phyloP scores from a whole-genome alignment of 2,329 filamentous ascomycete species.

The Cladosporium oxysporum region DNA sequence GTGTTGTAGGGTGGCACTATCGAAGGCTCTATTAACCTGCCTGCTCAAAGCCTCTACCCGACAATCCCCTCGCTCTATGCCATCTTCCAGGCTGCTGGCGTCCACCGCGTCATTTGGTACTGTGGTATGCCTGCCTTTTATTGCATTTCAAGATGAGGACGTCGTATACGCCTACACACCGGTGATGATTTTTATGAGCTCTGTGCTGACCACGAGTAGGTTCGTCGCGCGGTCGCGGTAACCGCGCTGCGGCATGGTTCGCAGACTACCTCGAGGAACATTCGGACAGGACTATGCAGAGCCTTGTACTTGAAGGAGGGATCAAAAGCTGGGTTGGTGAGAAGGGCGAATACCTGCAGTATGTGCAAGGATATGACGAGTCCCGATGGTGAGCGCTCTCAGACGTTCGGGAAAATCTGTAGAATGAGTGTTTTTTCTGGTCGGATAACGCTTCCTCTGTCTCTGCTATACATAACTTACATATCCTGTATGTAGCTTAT shows the following conservation, averaged over 20 bases:
- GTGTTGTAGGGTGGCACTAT: slow-evolving; percentile 60
- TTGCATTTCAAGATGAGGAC: too few species aligned
- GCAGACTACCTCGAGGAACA: slow-evolving; percentile 52
- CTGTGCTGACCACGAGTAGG: slow-evolving; percentile 41
- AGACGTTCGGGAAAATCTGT: too few species aligned
- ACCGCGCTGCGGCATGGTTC: slow-evolving; percentile 58
- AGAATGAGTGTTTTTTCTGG: too few species aligned
- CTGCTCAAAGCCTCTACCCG: slow-evolving; percentile 57
- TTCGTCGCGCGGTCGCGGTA: slow-evolving; percentile 57
- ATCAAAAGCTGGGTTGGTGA: slow-evolving; percentile 57
- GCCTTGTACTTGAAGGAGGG: slow-evolving; percentile 53
- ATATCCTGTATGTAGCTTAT: too few species aligned
- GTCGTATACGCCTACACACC: too few species aligned
- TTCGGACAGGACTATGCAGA: slow-evolving; percentile 47
- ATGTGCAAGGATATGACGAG: slow-evolving; percentile 53
- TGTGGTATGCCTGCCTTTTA: slow-evolving; percentile 57
- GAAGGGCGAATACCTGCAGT: slow-evolving; percentile 49
- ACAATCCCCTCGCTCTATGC: slow-evolving; percentile 52
- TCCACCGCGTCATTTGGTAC: slow-evolving; percentile 57
- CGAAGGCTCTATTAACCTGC: slow-evolving; percentile 58
- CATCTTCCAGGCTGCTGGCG: slow-evolving; percentile 53
- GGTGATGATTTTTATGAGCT: too few species aligned
- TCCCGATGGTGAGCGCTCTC: slow-evolving; percentile 11
- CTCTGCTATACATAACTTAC: too few species aligned
- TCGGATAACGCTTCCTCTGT: too few species aligned